These are phyloP conservation scores for Capronia americana DNA, from an alignment of 2,329 filamentous ascomycete species.

Conservation along the genomic window DNA sequence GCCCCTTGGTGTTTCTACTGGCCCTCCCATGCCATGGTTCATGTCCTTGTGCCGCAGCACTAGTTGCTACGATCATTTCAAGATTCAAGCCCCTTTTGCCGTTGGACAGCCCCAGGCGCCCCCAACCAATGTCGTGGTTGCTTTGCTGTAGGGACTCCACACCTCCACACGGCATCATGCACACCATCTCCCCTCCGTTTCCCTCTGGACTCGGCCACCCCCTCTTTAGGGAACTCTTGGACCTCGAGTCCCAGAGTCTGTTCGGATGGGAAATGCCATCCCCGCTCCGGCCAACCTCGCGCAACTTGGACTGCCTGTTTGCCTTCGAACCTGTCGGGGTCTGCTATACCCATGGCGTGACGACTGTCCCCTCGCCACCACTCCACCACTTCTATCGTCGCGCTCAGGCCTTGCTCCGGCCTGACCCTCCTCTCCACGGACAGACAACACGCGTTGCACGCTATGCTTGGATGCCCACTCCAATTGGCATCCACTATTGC, in stretches of 20 bases:
- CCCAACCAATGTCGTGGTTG: not conserved
- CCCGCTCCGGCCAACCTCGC: constrained; percentile 4
- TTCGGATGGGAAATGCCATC: not conserved
- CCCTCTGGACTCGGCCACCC: constrained; percentile 3
- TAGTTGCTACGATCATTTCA: constrained; percentile 3
- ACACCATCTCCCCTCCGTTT: constrained; percentile 10
- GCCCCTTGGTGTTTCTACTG: not conserved
- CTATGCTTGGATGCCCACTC: not conserved
- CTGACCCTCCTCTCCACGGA: not conserved
- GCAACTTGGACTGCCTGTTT: not conserved
- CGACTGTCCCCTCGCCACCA: not conserved
- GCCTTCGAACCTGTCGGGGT: not conserved
- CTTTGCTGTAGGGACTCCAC: not conserved
- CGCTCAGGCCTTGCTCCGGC: not conserved
- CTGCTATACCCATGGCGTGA: not conserved
- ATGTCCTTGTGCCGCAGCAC: not conserved
- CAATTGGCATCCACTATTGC: constrained; percentile 8
- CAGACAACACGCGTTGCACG: not conserved
- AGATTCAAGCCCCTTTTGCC: constrained; percentile 6
- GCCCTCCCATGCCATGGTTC: not conserved
- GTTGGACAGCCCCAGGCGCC: not conserved
- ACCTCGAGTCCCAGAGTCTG: not conserved
- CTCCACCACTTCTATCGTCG: not conserved
- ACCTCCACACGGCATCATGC: constrained; percentile 9
- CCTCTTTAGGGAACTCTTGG: not conserved